Base-by-base conservation (phyloP, 345 rosid genomes). In the Citrus maxima region DNA sequence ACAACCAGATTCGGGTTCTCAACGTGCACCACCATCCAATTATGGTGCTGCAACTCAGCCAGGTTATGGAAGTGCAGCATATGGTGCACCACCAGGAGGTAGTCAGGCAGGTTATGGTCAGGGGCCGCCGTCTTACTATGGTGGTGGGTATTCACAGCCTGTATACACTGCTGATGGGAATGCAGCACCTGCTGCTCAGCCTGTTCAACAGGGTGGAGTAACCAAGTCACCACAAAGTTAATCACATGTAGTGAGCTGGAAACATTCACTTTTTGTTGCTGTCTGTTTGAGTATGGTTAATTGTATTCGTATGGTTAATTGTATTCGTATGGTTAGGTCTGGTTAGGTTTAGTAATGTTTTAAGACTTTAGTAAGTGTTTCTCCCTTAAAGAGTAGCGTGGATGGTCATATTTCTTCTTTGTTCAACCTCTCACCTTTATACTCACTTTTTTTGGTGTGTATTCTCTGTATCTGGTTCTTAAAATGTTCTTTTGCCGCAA, bases 211-310 rank as follows among this genome's bases (percentile, higher is more conserved):
- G 54, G 81, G 90, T 82, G 97, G 88, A 60, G 92, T 82, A 14
- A 80, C 93, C 3, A 91, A 96, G 69, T 95, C 98, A 0, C 98
- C 97, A 2, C 84, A 83, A 38, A 88, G 88, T 80, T 91, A 80
- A 86, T 79, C 4, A 32, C 34, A 22, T 30, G 38, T 65, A 10
- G 69, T 16, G 10, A 61, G 60, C 25, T 54, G 35, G 63, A 70
- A 51, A 65, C 35, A 55, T 40, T 54, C 34, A 18, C 40, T 30
- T 61, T 73, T 62, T 18, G 51, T 24, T 82, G 34, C 58, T 70
- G 40, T 69, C 32, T 67, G 62, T 8, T 55, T 51, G 28, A 49
- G 4, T 40, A 54, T 10, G 61, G 55, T 80, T 69, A 46, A n/a
- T 5, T 70, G 61, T 67, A 77, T 56, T 77, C 10, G 18, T 10